Percentiles rank a stretch among this genome's conserved stretches.
Evolutionary conservation across 2,329 filamentous ascomycete genomes (phyloP).

Genomic region (Cryphonectria parasitica): DNA sequence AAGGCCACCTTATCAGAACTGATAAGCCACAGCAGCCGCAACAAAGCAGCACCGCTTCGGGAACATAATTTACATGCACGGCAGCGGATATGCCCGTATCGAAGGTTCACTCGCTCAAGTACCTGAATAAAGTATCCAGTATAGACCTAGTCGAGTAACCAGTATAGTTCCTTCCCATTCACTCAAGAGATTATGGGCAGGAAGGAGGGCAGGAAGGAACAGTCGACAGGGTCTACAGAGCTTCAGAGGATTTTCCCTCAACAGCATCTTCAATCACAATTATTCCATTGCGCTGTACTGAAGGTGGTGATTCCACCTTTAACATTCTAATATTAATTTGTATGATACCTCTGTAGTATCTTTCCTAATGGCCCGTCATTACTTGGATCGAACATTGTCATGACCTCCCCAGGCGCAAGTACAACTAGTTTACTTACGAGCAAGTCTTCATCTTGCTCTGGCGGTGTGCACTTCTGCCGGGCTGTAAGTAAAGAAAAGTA

Average conservation of each 20-base stretch:
- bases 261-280: too few relatives aligned
- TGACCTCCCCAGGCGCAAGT: too few relatives aligned
- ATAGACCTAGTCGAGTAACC: background rate
- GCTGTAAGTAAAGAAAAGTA: background rate
- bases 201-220: background rate
- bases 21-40: constrained; percentile 16
- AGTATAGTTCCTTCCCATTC: background rate
- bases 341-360: background rate
- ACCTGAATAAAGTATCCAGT: too few relatives aligned
- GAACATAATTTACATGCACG: background rate
- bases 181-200: background rate
- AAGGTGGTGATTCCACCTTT: background rate
- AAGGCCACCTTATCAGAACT: constrained; percentile 17
- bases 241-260: background rate
- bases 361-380: too few relatives aligned
- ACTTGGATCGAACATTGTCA: too few relatives aligned
- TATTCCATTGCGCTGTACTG: background rate
- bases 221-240: background rate
- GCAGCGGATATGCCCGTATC: background rate
- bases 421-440: too few relatives aligned
- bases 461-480: too few relatives aligned
- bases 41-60: background rate
- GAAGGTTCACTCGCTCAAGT: background rate
- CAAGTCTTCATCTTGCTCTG: too few relatives aligned
- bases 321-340: background rate